Conservation (phyloP, 345 rosid genomes). For the Arabidopsis thaliana region DNA sequence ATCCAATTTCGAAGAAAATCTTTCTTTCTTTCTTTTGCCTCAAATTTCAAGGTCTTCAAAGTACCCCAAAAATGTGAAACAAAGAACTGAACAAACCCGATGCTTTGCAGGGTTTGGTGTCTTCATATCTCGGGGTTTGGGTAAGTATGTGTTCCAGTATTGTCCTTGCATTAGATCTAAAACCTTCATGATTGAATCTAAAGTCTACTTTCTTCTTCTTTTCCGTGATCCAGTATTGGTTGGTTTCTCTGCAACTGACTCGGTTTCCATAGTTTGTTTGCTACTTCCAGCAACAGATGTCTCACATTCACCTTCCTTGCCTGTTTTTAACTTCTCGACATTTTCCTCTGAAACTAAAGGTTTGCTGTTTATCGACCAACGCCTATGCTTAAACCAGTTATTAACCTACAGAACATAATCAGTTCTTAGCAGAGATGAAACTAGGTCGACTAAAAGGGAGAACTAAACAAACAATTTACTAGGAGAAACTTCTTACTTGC, state of each 20-base stretch:
- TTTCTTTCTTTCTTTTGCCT: background rate
- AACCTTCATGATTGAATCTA: slow-evolving; percentile 16
- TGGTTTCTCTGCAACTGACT: slow-evolving; percentile 25
- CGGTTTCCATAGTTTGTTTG: slow-evolving; percentile 31
- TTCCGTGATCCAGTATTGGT: slow-evolving; percentile 33
- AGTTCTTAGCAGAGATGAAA: slow-evolving; percentile 15
- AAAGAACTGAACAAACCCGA: slow-evolving; percentile 20
- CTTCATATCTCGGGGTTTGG: background rate
- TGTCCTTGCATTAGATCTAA: slow-evolving; percentile 11
- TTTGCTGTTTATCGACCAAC: slow-evolving; percentile 46
- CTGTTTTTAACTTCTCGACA: slow-evolving; percentile 7
- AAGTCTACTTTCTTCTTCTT: slow-evolving; percentile 38
- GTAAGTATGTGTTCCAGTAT: background rate
- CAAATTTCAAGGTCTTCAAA: slow-evolving; percentile 13
- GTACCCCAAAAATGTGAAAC: slow-evolving; percentile 3
- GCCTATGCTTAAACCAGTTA: slow-evolving; percentile 85
- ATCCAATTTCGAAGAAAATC: background rate
- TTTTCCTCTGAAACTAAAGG: slow-evolving; percentile 39
- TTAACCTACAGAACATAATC: slow-evolving; percentile 56
- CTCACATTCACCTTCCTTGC: slow-evolving; percentile 22
- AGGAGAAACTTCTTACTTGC: slow-evolving; percentile 57
- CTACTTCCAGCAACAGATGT: slow-evolving; percentile 37
- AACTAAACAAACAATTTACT: background rate
- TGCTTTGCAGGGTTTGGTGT: background rate
- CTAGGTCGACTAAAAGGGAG: background rate